Evolutionary conservation across 139 green algal genomes (phyloP), one percentile per base, ranked within the genome.

Genomic region (Ettlia oleoabundans): DNA sequence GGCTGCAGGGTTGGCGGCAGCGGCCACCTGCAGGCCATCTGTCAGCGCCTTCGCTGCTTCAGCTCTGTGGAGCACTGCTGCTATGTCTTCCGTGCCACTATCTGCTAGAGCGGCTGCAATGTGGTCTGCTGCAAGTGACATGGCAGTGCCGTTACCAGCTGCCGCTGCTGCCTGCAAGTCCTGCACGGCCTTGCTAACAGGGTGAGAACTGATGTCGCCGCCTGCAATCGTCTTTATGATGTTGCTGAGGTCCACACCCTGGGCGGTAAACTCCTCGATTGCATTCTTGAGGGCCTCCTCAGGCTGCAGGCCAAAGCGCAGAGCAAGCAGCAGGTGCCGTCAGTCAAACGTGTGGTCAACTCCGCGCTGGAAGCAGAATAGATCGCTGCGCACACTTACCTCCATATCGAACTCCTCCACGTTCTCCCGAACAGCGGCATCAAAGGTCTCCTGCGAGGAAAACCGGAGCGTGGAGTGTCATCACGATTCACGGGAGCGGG

Each of bases 351-450:
- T 5, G 55, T 7, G 26, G 63, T 69, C 63, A 69, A 21, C 28
- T 15, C 18, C 15, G 15, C 18, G 18, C 15, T 9, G 5, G 28
- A 65, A 22, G 18, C 28, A 32, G 18, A 9, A 22, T 6, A 69
- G 4, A 69, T 40, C 7, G n/a, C 40, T 10, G 63, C n/a, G 32
- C 22, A 13, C 7, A 0, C 90, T 40, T 37, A 96, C 93, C 85
- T 93, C 84, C 94, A 97, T 97, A 10, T 94, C 94, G 78, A 97
- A 97, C 47, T 96, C 91, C 9, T 93, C 90, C 0, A 95, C 92
- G 78, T 97, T 97, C 1, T 92, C 92, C 10, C 86, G 68, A 0
- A 97, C 93, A 2, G 92, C 90, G 8, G 91, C 91, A 88, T 97
- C 93, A 77, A 97, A 97, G 4, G 90, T 90, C 26, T 92, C 92